Conservation (phyloP, 2,329 filamentous ascomycete genomes). For the Teratosphaeria zuluensis region DNA sequence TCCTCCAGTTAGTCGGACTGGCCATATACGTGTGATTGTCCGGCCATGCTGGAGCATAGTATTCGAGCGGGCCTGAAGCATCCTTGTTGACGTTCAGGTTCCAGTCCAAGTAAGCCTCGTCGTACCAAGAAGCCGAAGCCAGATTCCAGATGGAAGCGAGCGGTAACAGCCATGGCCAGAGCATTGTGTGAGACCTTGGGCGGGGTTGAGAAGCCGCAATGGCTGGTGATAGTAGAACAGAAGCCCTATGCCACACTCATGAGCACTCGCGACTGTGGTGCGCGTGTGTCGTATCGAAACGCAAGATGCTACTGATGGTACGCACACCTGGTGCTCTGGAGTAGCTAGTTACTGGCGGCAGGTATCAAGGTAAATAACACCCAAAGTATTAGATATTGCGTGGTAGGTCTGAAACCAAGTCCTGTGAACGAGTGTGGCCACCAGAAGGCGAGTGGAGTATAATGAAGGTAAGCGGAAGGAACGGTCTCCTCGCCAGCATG, state of each 20-base stretch:
- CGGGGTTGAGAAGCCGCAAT: constrained; percentile 5
- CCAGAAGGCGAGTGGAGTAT: constrained; percentile 7
- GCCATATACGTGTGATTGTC: constrained; percentile 42
- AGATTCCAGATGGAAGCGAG: constrained; percentile 13
- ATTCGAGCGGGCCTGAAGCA: constrained; percentile 48
- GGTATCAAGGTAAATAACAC: background rate
- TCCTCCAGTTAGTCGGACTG: constrained; percentile 54
- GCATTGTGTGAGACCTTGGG: constrained; percentile 13
- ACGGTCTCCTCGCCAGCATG: constrained; percentile 5
- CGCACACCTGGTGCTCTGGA: background rate
- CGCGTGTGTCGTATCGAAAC: background rate
- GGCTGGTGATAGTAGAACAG: constrained; percentile 2
- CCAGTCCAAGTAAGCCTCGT: constrained; percentile 41
- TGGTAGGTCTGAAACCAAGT: constrained; percentile 1
- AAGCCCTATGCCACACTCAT: constrained; percentile 12
- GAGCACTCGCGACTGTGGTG: background rate
- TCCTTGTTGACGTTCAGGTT: constrained; percentile 53
- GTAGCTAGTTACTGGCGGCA: background rate
- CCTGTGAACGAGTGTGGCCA: background rate
- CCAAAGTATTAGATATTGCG: background rate
- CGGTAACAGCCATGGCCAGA: constrained; percentile 11
- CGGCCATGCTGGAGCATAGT: constrained; percentile 40
- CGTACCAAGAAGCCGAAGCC: constrained; percentile 31
- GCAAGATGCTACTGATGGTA: background rate
- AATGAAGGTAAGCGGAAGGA: constrained; percentile 11